phyloP scores from a whole-genome alignment of 176 grass and related monocot genomes.

The Musa schizocarpa region DNA sequence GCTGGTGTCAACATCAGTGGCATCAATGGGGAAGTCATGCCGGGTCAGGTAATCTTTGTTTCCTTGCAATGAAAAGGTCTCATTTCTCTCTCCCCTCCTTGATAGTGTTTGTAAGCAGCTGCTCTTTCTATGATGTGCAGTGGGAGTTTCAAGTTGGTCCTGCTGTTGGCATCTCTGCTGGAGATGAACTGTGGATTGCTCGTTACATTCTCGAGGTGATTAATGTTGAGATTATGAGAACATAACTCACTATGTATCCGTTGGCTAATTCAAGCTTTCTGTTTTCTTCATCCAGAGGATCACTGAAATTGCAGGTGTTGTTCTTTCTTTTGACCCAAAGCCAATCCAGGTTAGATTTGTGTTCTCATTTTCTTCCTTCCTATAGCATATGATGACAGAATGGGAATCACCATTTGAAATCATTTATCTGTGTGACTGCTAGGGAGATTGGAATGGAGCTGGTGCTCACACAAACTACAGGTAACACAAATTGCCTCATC shows the following conservation, averaged over 20 bases:
- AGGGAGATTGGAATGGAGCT: slow-evolving; percentile 97
- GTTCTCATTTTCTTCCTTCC: neutral
- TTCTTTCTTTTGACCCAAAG: slow-evolving; percentile 84
- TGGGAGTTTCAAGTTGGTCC: slow-evolving; percentile 99
- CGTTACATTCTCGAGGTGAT: slow-evolving; percentile 95
- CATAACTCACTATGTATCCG: neutral
- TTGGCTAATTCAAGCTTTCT: neutral
- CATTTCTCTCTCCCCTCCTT: neutral
- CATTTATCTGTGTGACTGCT: neutral
- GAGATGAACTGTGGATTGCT: slow-evolving; percentile 77
- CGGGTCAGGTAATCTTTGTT: slow-evolving; percentile 63
- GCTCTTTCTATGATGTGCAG: slow-evolving; percentile 15
- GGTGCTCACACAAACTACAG: slow-evolving; percentile 95
- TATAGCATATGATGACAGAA: neutral
- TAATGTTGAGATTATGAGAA: neutral
- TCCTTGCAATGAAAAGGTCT: neutral
- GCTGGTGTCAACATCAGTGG: slow-evolving; percentile 92
- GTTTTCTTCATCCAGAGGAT: slow-evolving; percentile 50
- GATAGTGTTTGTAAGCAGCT: neutral
- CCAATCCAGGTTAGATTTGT: slow-evolving; percentile 49
- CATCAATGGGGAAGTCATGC: slow-evolving; percentile 99
- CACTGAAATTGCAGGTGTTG: slow-evolving; percentile 88
- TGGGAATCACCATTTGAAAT: neutral
- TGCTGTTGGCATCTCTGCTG: slow-evolving; percentile 61
- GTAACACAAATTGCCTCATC: slow-evolving; percentile 12